Evolutionary conservation across 352 stramenopile species (phyloP), one percentile per base, ranked within the genome.

Genomic region (Globisporangium solare): DNA sequence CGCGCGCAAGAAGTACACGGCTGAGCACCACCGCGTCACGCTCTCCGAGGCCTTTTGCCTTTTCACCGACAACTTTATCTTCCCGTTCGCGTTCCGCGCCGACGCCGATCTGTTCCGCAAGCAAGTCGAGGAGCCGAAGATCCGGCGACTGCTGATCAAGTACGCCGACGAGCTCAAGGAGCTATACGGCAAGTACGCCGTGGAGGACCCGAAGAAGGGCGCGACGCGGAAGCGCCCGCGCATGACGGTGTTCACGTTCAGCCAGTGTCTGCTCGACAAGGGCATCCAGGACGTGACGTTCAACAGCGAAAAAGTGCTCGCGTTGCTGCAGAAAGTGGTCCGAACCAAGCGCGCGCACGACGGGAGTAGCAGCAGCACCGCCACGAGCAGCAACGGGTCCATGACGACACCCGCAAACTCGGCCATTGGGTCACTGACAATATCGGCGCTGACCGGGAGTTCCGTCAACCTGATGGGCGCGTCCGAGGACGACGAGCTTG

Each of bases 21-120:
- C 71, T 39, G 79, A 88, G 76, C 68, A 72, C 52, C 79, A 86
- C 49, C 76, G 79, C 21, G 61, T 87, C 51, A 83, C 82, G 13
- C 58, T 92, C 7, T 92, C 82, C 6, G 82, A 92, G 61, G 70
- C 77, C 10, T 88, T 92, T 47, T 92, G 79, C 50, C 68, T 92
- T 41, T 71, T 92, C 35, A 64, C 88, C 2, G 79, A 89, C 65
- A 92, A 85, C 55, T 84, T 75, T 20, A 80, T 92, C 35, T 54
- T 89, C 11, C 77, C 82, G 15, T 89, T 84, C 32, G 82, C 82
- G 7, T 89, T 89, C 67, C 77, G 81, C 45, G 76, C 71, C 10
- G 79, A 92, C 56, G 74, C 74, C 27, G 81, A 92, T 47, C 53
- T 89, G 46, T 92, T 92, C 63, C 73, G 76, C 6, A 79, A 79